Evolutionary conservation across 208 protist genomes (phyloP), one percentile per base, ranked within the genome.

Genomic region (Trypanosoma rangeli): DNA sequence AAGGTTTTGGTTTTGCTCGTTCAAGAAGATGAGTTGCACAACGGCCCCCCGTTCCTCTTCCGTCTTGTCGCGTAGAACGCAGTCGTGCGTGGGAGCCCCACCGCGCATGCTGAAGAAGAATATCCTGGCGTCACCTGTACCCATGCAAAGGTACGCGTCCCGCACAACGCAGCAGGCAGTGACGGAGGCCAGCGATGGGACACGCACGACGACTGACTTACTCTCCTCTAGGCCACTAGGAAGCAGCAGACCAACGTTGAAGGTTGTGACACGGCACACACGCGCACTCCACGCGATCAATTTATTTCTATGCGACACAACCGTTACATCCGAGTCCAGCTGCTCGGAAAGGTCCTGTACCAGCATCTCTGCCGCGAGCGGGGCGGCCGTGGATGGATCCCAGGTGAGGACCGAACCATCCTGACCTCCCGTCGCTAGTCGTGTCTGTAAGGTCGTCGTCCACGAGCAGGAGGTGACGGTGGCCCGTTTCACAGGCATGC

Each of bases 81-180:
- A 86, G 39, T 92, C 79, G 29, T 74, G 63, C 39, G 86, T 82
- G 15, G 87, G 90, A 33, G 79, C 81, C n/a, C 70, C 68, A 49
- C 88, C 86, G 12, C 83, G 64, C 76, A 95, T 76, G 33, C 83
- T 83, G 76, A 85, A 95, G 61, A 95, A 90, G 70, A 82, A 90
- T 33, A 95, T 76, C 22, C 69, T 75, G 37, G 78, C 82, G 68
- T 95, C 90, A 28, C 74, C 77, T 1, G 90, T 93, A 56, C 86
- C 90, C 33, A 95, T 59, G 64, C 90, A 95, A 22, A 93, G 66
- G 74, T 92, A 87, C 24, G 81, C 80, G 72, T 95, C 90, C 5
- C 87, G 86, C 42, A 92, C 76, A 44, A 92, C 79, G 77, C 90
- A 93, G 77, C 90, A 92, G 7, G 90, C 84, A 8, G 90, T 95